A percentile compares a stretch with the other conserved stretches of the same genome.
These are phyloP conservation scores for Naganishia cerealis DNA, from an alignment of 1,284 basidiomycete species.

Conservation along the genomic window DNA sequence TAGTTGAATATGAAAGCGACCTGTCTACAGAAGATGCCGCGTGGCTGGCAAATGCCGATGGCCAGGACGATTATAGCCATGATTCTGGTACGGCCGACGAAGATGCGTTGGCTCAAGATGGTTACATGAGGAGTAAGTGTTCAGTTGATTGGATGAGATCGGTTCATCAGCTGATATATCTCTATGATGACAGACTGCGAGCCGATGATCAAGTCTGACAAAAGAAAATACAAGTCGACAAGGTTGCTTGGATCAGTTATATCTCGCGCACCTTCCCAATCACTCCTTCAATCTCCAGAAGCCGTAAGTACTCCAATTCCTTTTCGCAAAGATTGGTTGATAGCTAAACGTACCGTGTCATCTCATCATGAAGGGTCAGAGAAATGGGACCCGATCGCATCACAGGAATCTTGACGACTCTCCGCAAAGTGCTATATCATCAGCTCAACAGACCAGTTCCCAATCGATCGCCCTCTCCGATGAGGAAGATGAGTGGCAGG, in stretches of 20 bases:
- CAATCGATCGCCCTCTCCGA: not conserved
- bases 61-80: slow-evolving; percentile 1
- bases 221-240: slow-evolving; percentile 13
- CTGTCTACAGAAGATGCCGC: not conserved
- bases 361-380: not conserved
- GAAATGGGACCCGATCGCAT: not conserved
- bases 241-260: slow-evolving; percentile 15
- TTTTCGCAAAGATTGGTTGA: not conserved
- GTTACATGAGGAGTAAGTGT: slow-evolving; percentile 23
- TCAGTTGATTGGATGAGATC: not conserved
- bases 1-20: not conserved
- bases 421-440: not conserved
- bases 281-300: not conserved
- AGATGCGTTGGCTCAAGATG: slow-evolving; percentile 7
- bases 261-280: not conserved
- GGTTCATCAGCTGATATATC: not conserved
- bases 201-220: slow-evolving; percentile 10
- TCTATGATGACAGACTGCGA: slow-evolving; percentile 5
- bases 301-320: not conserved
- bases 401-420: not conserved
- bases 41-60: not conserved
- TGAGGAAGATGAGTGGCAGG: slow-evolving; percentile 4
- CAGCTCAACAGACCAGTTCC: not conserved
- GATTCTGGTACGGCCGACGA: not conserved
- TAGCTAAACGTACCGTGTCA: not conserved